Evolutionary conservation across 768 basidiomycete genomes (phyloP).

Genomic region (Mycena belliarum): DNA sequence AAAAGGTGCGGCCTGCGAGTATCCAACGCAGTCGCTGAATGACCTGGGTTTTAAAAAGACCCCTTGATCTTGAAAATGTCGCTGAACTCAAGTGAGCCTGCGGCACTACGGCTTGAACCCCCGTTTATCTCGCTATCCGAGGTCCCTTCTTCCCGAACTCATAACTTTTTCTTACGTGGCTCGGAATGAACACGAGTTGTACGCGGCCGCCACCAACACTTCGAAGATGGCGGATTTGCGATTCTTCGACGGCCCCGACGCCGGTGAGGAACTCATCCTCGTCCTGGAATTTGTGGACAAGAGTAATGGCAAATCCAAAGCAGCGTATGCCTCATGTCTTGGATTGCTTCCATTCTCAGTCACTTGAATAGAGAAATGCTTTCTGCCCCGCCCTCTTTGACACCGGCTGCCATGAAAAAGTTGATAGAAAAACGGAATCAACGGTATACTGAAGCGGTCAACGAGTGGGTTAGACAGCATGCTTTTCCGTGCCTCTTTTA

Average conservation of each 20-base stretch:
- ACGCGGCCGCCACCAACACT: conserved; percentile 29
- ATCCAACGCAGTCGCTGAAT: not conserved
- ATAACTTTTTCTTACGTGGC: conserved; percentile 84
- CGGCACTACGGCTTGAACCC: not conserved
- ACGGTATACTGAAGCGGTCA: conserved; percentile 61
- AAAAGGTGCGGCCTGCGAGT: conserved; percentile 53
- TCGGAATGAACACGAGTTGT: conserved; percentile 57
- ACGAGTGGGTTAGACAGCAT: conserved; percentile 51
- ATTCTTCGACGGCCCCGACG: conserved; percentile 32
- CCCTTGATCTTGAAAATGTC: conserved; percentile 73
- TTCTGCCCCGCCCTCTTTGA: conserved; percentile 40
- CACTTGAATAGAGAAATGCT: conserved; percentile 20
- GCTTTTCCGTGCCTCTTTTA: not conserved
- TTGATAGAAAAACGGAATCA: conserved; percentile 72
- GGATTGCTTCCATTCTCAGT: conserved; percentile 3
- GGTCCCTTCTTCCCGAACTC: conserved; percentile 79
- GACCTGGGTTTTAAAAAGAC: conserved; percentile 43
- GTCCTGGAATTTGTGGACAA: conserved; percentile 46
- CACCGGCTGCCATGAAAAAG: conserved; percentile 62
- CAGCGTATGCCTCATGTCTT: conserved; percentile 25
- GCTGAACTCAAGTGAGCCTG: conserved; percentile 76
- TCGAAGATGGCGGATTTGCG: conserved; percentile 33
- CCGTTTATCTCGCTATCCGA: conserved; percentile 27
- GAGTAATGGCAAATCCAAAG: conserved; percentile 33
- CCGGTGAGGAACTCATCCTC: conserved; percentile 39